Conservation (phyloP, 306 rosid species). For the Castanea mollissima region DNA sequence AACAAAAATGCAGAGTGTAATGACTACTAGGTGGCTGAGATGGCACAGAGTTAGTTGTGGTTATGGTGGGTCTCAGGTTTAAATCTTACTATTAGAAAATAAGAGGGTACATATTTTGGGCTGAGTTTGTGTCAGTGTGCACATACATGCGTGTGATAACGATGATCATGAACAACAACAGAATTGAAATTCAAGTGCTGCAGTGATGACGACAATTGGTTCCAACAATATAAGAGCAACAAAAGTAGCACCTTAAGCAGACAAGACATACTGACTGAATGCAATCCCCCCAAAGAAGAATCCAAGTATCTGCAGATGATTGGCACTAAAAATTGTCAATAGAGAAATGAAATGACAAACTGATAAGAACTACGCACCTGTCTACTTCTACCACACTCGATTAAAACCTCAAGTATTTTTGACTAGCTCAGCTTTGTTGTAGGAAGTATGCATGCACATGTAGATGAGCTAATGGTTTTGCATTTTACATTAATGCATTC, state of each 20-base stretch:
- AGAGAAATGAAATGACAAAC: constrained; percentile 9
- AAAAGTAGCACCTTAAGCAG: constrained; percentile 6
- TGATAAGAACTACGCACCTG: background rate
- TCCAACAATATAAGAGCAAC: background rate
- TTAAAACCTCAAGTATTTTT: background rate
- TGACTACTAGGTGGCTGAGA: too few relatives aligned
- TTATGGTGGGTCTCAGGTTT: too few relatives aligned
- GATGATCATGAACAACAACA: background rate
- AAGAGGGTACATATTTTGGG: too few relatives aligned
- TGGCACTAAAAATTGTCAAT: constrained; percentile 24
- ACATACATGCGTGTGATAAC: background rate
- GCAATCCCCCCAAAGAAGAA: constrained; percentile 93
- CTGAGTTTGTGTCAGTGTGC: too few relatives aligned
- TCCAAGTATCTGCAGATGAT: constrained; percentile 83
- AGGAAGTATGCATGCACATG: background rate
- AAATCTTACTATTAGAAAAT: too few relatives aligned
- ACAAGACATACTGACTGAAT: constrained; percentile 73
- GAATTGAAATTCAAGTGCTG: background rate
- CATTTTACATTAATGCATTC: background rate
- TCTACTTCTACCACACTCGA: background rate
- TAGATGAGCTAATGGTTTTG: background rate
- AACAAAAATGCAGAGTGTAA: too few relatives aligned
- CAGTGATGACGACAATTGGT: constrained; percentile 5
- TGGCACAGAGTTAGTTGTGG: too few relatives aligned
- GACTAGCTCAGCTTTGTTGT: background rate